Percentiles rank a stretch among this genome's conserved stretches.
Conservation (phyloP, 768 basidiomycete species). For the Leccinum ochraceum region DNA sequence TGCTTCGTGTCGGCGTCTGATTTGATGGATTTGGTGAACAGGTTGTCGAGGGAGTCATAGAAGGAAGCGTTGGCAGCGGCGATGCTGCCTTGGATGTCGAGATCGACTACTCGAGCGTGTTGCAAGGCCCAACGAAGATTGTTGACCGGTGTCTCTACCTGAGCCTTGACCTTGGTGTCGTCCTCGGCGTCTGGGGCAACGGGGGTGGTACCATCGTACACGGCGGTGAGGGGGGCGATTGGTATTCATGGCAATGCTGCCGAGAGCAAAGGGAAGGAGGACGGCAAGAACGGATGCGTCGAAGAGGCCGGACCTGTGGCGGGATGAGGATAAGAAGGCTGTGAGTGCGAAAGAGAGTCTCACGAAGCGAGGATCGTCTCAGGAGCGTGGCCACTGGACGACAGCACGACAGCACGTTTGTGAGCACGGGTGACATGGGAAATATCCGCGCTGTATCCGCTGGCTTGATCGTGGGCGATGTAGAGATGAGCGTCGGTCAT, state of each 20-base stretch:
- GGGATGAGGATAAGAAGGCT: constrained; percentile 1
- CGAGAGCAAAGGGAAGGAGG: constrained; percentile 61
- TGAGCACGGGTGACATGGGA: constrained; percentile 45
- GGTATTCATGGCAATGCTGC: constrained; percentile 45
- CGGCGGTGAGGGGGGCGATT: constrained; percentile 49
- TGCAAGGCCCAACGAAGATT: constrained; percentile 68
- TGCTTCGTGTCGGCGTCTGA: constrained; percentile 32
- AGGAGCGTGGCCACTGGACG: constrained; percentile 38
- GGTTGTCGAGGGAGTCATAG: constrained; percentile 69
- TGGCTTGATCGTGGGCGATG: constrained; percentile 31
- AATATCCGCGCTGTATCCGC: constrained; percentile 37
- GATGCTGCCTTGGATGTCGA: constrained; percentile 62
- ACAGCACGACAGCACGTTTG: constrained; percentile 61
- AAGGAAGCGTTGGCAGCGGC: constrained; percentile 46
- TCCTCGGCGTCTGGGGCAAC: constrained; percentile 27
- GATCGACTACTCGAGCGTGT: constrained; percentile 63
- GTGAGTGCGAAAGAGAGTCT: constrained; percentile 5
- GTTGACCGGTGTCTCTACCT: constrained; percentile 44
- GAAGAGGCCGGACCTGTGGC: constrained; percentile 9
- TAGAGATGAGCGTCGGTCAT: constrained; percentile 73
- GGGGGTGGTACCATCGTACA: constrained; percentile 51
- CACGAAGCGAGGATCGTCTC: constrained; percentile 48
- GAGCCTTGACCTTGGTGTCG: constrained; percentile 11
- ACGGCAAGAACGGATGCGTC: constrained; percentile 53
- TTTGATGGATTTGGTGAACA: constrained; percentile 60